Conservation (phyloP, 805 yeast species). For the Starmerella floris region DNA sequence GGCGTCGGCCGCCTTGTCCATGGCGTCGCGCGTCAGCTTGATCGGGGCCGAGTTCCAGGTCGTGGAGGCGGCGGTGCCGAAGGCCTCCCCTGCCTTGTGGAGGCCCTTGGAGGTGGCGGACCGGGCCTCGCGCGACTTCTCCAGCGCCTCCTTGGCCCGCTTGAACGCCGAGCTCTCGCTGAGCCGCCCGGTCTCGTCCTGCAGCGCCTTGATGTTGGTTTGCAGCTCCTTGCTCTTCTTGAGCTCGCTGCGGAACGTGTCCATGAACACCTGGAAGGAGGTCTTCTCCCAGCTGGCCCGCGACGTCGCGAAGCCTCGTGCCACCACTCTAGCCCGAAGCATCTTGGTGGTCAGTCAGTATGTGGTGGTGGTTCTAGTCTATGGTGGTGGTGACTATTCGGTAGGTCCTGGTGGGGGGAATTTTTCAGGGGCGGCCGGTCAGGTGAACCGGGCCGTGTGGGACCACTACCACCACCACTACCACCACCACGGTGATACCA, state of each 20-base stretch:
- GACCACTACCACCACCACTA: no score
- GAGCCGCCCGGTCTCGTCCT: conserved; percentile 88
- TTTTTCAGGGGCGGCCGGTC: not conserved
- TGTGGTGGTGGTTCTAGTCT: no score
- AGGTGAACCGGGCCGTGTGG: no score
- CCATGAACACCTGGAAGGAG: conserved; percentile 84
- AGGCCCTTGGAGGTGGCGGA: conserved; percentile 62
- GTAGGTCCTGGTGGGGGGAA: no score
- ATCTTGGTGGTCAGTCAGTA: not conserved
- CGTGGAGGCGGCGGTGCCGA: conserved; percentile 74
- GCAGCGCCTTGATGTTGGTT: conserved; percentile 83
- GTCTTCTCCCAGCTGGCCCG: conserved; percentile 19
- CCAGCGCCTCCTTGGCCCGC: conserved; percentile 84
- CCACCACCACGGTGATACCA: no score
- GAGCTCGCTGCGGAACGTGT: conserved; percentile 85
- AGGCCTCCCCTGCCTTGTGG: conserved; percentile 81
- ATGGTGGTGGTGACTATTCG: no score
- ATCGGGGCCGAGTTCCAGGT: conserved; percentile 97
- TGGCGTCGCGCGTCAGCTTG: conserved; percentile 73
- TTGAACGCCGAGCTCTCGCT: conserved; percentile 90
- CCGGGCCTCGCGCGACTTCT: conserved; percentile 59
- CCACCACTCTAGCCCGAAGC: conserved; percentile 10
- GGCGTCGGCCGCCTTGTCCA: conserved; percentile 65
- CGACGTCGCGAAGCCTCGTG: conserved; percentile 10
- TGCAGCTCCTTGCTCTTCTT: conserved; percentile 79